Percentiles rank a stretch among this genome's conserved stretches.
Evolutionary conservation across 1,284 basidiomycete genomes (phyloP).

Genomic region (Inonotus obliquus): DNA sequence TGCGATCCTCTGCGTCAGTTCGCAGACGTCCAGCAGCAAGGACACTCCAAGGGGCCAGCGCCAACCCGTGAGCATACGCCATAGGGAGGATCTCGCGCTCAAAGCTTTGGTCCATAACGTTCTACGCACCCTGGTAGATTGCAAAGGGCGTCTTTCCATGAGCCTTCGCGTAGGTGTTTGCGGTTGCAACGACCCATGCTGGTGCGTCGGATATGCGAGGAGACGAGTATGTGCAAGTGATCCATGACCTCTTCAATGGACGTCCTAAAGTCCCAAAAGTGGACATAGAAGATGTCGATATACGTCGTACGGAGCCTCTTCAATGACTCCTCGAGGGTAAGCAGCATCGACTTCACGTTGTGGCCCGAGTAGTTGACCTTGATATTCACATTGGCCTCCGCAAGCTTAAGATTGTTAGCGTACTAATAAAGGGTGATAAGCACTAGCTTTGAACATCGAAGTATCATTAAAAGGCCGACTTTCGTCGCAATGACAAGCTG

Average conservation of each 20-base stretch:
- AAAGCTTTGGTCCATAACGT: conserved; percentile 39
- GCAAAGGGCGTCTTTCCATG: conserved; percentile 45
- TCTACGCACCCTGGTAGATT: conserved; percentile 54
- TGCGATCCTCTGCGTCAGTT: conserved; percentile 16
- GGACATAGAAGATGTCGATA: conserved; percentile 33
- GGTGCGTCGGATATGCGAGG: conserved; percentile 32
- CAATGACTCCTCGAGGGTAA: conserved; percentile 32
- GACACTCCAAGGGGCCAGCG: conserved; percentile 29
- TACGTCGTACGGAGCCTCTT: conserved; percentile 40
- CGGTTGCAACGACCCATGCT: conserved; percentile 23
- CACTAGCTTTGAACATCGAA: background rate
- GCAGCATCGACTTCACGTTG: conserved; percentile 27
- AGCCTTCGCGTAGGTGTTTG: conserved; percentile 34
- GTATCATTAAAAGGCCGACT: conserved; percentile 21
- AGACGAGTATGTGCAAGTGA: conserved; percentile 35
- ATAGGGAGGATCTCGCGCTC: conserved; percentile 53
- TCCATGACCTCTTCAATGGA: conserved; percentile 43
- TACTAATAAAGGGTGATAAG: conserved; percentile 28
- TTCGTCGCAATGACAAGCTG: conserved; percentile 46
- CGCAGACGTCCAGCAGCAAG: conserved; percentile 25
- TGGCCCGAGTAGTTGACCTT: conserved; percentile 34
- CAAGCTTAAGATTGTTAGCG: conserved; percentile 26
- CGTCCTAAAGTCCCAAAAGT: conserved; percentile 37
- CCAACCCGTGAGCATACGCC: conserved; percentile 36
- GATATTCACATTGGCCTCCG: conserved; percentile 21